These are phyloP conservation scores for Globisporangium splendens DNA, from an alignment of 352 stramenopile species.

Conservation along the genomic window DNA sequence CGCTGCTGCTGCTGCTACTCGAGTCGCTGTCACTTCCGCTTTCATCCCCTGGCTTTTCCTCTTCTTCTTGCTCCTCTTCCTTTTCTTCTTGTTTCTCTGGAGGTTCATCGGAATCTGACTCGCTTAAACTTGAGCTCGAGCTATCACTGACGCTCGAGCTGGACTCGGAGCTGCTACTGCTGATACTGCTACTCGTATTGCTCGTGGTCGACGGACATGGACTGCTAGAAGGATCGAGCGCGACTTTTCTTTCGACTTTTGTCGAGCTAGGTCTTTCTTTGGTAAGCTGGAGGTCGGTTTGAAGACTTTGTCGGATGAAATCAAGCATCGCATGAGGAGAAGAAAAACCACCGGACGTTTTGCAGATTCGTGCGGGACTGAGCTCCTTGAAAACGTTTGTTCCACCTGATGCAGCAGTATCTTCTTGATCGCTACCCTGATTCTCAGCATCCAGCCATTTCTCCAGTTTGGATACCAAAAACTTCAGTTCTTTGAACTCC, in stretches of 20 bases:
- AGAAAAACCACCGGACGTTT: constrained; percentile 7
- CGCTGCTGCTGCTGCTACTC: constrained; percentile 29
- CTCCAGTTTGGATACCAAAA: constrained; percentile 18
- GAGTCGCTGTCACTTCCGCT: constrained; percentile 30
- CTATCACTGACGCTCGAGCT: constrained; percentile 16
- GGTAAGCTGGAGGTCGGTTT: not conserved
- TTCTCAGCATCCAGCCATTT: constrained; percentile 15
- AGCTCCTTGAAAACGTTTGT: constrained; percentile 9
- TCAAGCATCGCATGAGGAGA: constrained; percentile 10
- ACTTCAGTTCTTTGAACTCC: constrained; percentile 18
- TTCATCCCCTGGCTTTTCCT: constrained; percentile 12
- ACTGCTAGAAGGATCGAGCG: constrained; percentile 31
- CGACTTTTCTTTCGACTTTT: constrained; percentile 6
- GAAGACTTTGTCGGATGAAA: constrained; percentile 1
- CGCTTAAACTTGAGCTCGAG: constrained; percentile 17
- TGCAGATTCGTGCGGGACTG: constrained; percentile 18
- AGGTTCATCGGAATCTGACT: constrained; percentile 17
- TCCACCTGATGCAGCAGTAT: constrained; percentile 1
- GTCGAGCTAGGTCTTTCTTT: not conserved
- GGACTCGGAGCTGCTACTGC: constrained; percentile 22
- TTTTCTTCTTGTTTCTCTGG: constrained; percentile 3
- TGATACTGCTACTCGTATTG: constrained; percentile 27
- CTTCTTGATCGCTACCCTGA: not conserved
- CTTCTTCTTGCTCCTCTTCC: constrained; percentile 11
- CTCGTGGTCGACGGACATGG: constrained; percentile 33